These are phyloP conservation scores for Porodaedalea pini DNA, from an alignment of 1,284 basidiomycete genomes.

Conservation along the genomic window DNA sequence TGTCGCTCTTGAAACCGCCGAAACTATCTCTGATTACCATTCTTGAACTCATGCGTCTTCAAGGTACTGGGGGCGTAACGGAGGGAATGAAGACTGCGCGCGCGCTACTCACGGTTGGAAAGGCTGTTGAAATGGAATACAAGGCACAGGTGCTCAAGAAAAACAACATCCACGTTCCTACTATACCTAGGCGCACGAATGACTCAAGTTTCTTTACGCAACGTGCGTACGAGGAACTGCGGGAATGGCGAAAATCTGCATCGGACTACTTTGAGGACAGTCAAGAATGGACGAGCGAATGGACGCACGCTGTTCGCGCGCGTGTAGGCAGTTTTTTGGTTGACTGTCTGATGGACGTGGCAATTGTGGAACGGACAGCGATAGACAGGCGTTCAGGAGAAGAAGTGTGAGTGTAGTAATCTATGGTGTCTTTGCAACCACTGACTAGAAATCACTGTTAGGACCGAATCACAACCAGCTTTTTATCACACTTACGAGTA, in stretches of 20 bases:
- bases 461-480: conserved; percentile 83
- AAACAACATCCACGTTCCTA: conserved; percentile 56
- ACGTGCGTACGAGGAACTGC: conserved; percentile 53
- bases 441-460: conserved; percentile 28
- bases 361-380: conserved; percentile 68
- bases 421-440: background rate
- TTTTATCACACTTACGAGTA: conserved; percentile 95
- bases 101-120: conserved; percentile 80
- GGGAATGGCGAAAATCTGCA: conserved; percentile 58
- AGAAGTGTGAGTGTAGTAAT: conserved; percentile 44
- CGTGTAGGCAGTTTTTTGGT: conserved; percentile 84
- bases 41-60: conserved; percentile 84
- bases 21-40: conserved; percentile 89
- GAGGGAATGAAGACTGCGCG: conserved; percentile 92
- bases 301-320: conserved; percentile 77
- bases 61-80: conserved; percentile 71
- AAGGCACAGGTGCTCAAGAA: conserved; percentile 77
- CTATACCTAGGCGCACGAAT: conserved; percentile 31
- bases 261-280: conserved; percentile 61
- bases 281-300: conserved; percentile 73
- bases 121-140: conserved; percentile 86
- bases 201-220: conserved; percentile 52
- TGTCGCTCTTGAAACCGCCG: conserved; percentile 72
- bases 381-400: conserved; percentile 55
- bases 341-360: conserved; percentile 80